Conservation (phyloP, 2,329 filamentous ascomycete species). For the Didymella lethalis region DNA sequence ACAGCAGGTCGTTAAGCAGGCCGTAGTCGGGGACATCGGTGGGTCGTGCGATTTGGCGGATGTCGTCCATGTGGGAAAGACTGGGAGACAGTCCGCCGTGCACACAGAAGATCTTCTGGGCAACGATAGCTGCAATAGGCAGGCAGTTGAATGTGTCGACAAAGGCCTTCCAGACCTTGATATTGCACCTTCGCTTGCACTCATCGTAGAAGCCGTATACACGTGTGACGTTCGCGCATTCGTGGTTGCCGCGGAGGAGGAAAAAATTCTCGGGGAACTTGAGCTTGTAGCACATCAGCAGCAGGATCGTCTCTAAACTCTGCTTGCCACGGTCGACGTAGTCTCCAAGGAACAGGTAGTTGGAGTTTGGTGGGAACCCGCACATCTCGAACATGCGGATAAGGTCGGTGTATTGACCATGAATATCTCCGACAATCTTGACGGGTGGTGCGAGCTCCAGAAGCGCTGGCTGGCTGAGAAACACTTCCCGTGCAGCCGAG, state of each 20-base stretch:
- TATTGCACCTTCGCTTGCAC: slow-evolving; percentile 94
- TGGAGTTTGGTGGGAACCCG: slow-evolving; percentile 88
- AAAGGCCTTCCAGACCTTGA: slow-evolving; percentile 98
- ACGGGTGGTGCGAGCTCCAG: slow-evolving; percentile 93
- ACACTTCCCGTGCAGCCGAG: slow-evolving; percentile 83
- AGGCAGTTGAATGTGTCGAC: slow-evolving; percentile 96
- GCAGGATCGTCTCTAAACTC: slow-evolving; percentile 90
- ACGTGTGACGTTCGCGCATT: slow-evolving; percentile 93
- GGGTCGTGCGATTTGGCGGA: slow-evolving; percentile 91
- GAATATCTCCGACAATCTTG: slow-evolving; percentile 97
- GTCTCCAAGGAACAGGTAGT: slow-evolving; percentile 93
- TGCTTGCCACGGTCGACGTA: slow-evolving; percentile 98
- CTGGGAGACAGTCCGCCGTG: slow-evolving; percentile 94
- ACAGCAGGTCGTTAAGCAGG: slow-evolving; percentile 90
- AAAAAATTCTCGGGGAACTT: slow-evolving; percentile 99
- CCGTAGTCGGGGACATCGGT: slow-evolving; percentile 98
- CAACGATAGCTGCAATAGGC: slow-evolving; percentile 95
- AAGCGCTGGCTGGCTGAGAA: slow-evolving; percentile 89
- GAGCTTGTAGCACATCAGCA: slow-evolving; percentile 94
- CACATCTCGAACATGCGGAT: slow-evolving; percentile 99
- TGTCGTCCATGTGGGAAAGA: slow-evolving; percentile 96
- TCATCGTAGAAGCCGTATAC: slow-evolving; percentile 99
- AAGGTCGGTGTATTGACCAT: slow-evolving; percentile 94
- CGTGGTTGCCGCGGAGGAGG: slow-evolving; percentile 90
- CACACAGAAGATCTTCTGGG: slow-evolving; percentile 96